Percentiles rank a stretch among this genome's conserved stretches.
These are phyloP conservation scores for Esteya vermicola DNA, from an alignment of 2,329 filamentous ascomycete species.

Conservation along the genomic window DNA sequence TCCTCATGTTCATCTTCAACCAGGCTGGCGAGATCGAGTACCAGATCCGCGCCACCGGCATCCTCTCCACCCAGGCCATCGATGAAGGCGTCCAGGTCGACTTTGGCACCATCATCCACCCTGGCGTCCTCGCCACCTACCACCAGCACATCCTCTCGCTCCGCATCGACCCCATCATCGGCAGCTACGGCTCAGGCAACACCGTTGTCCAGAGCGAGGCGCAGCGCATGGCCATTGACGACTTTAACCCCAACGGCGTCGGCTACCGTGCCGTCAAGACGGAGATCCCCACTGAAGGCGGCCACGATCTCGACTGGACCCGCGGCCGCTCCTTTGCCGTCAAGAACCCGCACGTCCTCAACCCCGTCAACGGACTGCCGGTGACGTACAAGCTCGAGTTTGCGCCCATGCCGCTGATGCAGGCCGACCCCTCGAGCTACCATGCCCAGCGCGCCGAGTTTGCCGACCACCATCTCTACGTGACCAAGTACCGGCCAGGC, in stretches of 20 bases:
- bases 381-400: slow-evolving; percentile 82
- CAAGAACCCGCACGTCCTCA: slow-evolving; percentile 66
- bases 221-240: slow-evolving; percentile 50
- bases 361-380: slow-evolving; percentile 73
- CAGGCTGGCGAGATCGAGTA: slow-evolving; percentile 85
- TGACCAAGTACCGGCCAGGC: slow-evolving; percentile 71
- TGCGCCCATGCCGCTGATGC: slow-evolving; percentile 60
- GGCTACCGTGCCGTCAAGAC: slow-evolving; percentile 80
- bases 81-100: slow-evolving; percentile 87
- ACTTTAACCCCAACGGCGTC: slow-evolving; percentile 77
- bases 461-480: slow-evolving; percentile 71
- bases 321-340: slow-evolving; percentile 86
- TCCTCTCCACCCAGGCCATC: slow-evolving; percentile 67
- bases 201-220: slow-evolving; percentile 78
- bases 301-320: slow-evolving; percentile 64
- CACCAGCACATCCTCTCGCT: slow-evolving; percentile 93
- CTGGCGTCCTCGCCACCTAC: too few species aligned
- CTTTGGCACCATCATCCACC: slow-evolving; percentile 79
- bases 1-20: slow-evolving; percentile 43
- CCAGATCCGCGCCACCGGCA: slow-evolving; percentile 80
- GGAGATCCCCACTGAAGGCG: slow-evolving; percentile 57
- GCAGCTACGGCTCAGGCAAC: slow-evolving; percentile 59
- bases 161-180: slow-evolving; percentile 74
- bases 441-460: slow-evolving; percentile 91
- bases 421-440: slow-evolving; percentile 68